Conservation (phyloP, 106 monocot genomes). For the Vanilla planifolia region DNA sequence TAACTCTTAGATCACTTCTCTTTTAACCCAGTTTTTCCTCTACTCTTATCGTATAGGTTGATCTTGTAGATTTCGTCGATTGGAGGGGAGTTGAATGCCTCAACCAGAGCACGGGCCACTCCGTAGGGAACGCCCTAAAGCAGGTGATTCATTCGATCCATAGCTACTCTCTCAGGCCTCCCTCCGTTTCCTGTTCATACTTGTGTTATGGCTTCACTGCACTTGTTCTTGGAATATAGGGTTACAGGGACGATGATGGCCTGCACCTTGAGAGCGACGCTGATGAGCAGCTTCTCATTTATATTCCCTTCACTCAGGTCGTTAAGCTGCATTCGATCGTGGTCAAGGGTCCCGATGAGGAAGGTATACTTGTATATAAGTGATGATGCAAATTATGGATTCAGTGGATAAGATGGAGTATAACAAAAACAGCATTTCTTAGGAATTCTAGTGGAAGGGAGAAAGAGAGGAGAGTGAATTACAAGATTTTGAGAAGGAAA, state of each 20-base stretch:
- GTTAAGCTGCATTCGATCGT: conserved; percentile 78
- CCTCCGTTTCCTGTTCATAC: background rate
- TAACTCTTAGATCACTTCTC: background rate
- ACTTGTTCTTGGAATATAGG: conserved; percentile 29
- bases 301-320: conserved; percentile 89
- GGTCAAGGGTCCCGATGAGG: conserved; percentile 77
- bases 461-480: too few relatives aligned
- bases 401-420: too few relatives aligned
- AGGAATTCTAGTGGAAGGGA: too few relatives aligned
- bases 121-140: conserved; percentile 71
- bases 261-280: conserved; percentile 84
- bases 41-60: conserved; percentile 35
- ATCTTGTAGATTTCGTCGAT: conserved; percentile 88
- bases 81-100: conserved; percentile 95
- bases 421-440: too few relatives aligned
- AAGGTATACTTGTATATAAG: conserved; percentile 30
- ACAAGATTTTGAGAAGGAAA: too few relatives aligned
- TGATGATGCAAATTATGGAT: too few relatives aligned
- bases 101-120: conserved; percentile 55
- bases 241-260: conserved; percentile 84
- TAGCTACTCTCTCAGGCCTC: background rate
- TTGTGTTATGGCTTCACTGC: background rate
- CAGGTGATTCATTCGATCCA: conserved; percentile 29
- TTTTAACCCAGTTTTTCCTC: background rate
- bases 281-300: conserved; percentile 82